A percentile compares a stretch with the other conserved stretches of the same genome.
Conservation (phyloP, 495 filamentous ascomycete species). For the Clohesyomyces aquaticus region DNA sequence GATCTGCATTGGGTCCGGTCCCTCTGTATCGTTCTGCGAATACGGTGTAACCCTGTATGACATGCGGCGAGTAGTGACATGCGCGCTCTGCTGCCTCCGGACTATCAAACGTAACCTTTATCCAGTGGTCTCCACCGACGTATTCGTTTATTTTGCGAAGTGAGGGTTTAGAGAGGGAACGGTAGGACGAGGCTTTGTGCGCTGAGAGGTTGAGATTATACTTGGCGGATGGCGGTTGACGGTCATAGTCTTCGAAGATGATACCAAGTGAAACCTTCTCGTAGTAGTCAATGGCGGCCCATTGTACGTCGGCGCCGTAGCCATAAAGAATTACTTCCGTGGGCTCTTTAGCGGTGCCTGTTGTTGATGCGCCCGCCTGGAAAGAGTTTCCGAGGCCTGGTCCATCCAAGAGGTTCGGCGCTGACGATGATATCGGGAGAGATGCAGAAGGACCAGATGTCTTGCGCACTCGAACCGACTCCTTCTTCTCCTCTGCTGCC, state of each 20-base stretch:
- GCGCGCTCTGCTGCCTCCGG: constrained; percentile 76
- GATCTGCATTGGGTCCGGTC: constrained; percentile 68
- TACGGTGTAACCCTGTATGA: constrained; percentile 73
- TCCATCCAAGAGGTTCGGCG: constrained; percentile 25
- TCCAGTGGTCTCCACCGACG: constrained; percentile 82
- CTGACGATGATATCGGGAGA: constrained; percentile 32
- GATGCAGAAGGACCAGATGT: constrained; percentile 42
- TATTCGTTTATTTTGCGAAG: constrained; percentile 74
- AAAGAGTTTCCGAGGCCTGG: constrained; percentile 18
- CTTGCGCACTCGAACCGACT: constrained; percentile 27
- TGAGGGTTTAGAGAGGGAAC: constrained; percentile 67
- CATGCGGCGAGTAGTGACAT: constrained; percentile 73
- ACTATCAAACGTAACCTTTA: constrained; percentile 90
- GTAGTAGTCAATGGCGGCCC: constrained; percentile 82
- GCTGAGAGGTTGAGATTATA: constrained; percentile 62
- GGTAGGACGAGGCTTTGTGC: constrained; percentile 51
- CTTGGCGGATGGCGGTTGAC: constrained; percentile 67
- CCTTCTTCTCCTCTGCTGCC: constrained; percentile 21
- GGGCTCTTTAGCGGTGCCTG: constrained; percentile 57
- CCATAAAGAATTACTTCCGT: constrained; percentile 84
- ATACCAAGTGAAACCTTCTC: constrained; percentile 71
- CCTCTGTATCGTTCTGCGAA: constrained; percentile 78
- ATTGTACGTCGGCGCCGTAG: constrained; percentile 74
- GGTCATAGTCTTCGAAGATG: constrained; percentile 89
- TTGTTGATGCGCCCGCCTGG: constrained; percentile 44